Conservation (phyloP, 176 grass and related monocot species). For the Bothriochloa decipiens region DNA sequence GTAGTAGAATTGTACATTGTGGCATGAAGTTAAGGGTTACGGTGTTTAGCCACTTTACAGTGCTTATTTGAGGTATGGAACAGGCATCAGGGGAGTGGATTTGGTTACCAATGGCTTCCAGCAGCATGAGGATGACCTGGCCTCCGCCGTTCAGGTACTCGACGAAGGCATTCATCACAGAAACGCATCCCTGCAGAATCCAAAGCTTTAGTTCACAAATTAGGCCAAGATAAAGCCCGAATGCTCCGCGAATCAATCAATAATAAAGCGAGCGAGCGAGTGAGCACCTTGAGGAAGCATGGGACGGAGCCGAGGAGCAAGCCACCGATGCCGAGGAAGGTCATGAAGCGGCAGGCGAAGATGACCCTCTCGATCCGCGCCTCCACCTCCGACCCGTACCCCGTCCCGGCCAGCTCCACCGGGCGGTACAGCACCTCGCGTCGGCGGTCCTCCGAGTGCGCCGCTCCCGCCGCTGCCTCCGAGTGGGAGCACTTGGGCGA, state of each 20-base stretch:
- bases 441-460: conserved; percentile 20
- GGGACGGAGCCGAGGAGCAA: conserved; percentile 74
- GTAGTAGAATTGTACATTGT: neutral
- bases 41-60: neutral
- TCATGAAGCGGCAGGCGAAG: conserved; percentile 75
- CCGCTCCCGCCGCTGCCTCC: conserved; percentile 15
- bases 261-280: neutral
- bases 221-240: neutral
- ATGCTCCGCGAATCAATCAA: neutral
- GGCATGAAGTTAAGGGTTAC: neutral
- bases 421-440: neutral
- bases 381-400: conserved; percentile 35
- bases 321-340: conserved; percentile 72
- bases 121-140: conserved; percentile 65
- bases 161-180: conserved; percentile 68
- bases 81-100: neutral
- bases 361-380: conserved; percentile 54
- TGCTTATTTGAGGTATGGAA: neutral
- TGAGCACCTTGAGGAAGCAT: conserved; percentile 75
- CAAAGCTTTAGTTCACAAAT: neutral
- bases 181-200: conserved; percentile 64
- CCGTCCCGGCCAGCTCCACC: neutral
- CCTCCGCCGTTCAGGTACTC: conserved; percentile 52
- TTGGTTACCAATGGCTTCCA: conserved; percentile 84
- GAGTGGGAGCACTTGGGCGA: conserved; percentile 31